Conservation (phyloP, 495 filamentous ascomycete genomes). For the Geoglossum glabrum region DNA sequence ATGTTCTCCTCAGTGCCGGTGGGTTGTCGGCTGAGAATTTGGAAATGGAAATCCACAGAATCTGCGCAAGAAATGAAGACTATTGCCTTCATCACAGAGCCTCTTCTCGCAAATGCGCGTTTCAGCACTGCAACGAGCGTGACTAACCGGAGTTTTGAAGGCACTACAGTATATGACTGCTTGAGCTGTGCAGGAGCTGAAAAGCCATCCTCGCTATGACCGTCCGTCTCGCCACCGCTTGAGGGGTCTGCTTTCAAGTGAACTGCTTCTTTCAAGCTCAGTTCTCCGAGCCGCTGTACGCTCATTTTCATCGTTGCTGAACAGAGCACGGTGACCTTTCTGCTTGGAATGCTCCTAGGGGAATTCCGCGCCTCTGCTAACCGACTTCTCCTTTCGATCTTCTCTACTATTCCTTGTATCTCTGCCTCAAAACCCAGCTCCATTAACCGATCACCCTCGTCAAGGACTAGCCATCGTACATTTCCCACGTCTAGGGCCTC, state of each 20-base stretch:
- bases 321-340: slow-evolving; percentile 75
- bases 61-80: slow-evolving; percentile 95
- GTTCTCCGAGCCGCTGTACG: slow-evolving; percentile 76
- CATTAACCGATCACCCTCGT: slow-evolving; percentile 93
- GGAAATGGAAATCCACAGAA: slow-evolving; percentile 89
- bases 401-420: slow-evolving; percentile 56
- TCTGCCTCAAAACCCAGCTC: slow-evolving; percentile 93
- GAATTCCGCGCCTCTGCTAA: background rate
- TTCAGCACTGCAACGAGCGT: slow-evolving; percentile 67
- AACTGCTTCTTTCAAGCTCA: slow-evolving; percentile 80
- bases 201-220: slow-evolving; percentile 28
- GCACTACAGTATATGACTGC: slow-evolving; percentile 69
- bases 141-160: slow-evolving; percentile 76
- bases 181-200: slow-evolving; percentile 82
- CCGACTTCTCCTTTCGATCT: slow-evolving; percentile 28
- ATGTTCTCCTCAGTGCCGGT: slow-evolving; percentile 1
- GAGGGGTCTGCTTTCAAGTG: slow-evolving; percentile 54
- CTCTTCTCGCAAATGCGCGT: slow-evolving; percentile 65
- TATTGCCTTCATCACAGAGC: slow-evolving; percentile 82
- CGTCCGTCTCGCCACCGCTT: slow-evolving; percentile 27
- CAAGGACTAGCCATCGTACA: slow-evolving; percentile 81
- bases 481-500: slow-evolving; percentile 71
- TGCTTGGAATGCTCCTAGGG: slow-evolving; percentile 37
- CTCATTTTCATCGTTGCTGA: slow-evolving; percentile 95
- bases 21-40: slow-evolving; percentile 45